phyloP scores from a whole-genome alignment of 2,329 filamentous ascomycete species.

The Penicillium sp. region DNA sequence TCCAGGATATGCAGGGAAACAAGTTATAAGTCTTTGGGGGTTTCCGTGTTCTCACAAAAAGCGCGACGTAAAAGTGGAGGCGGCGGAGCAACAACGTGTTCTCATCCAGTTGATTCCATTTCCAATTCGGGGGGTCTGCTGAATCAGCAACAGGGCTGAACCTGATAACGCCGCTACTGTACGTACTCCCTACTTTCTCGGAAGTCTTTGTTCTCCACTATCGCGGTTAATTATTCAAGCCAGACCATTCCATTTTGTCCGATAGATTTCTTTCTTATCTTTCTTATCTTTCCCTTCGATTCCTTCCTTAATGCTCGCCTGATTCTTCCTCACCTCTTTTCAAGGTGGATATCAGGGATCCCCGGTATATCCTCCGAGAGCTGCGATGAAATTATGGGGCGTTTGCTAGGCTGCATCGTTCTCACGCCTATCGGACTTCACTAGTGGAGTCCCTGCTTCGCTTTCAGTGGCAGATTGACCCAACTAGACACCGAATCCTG shows the following conservation, averaged over 20 bases:
- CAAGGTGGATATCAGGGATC: constrained; percentile 6
- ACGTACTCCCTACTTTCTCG: background rate
- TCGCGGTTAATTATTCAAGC: background rate
- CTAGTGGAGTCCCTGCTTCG: constrained; percentile 11
- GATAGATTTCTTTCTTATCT: background rate
- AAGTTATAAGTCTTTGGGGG: constrained; percentile 2
- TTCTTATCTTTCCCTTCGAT: background rate
- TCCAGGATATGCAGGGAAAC: constrained; percentile 12
- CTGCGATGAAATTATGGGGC: constrained; percentile 17
- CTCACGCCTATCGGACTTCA: constrained; percentile 12
- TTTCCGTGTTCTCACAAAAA: background rate
- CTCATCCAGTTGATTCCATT: constrained; percentile 24
- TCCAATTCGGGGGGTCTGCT: constrained; percentile 13
- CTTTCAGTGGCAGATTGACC: constrained; percentile 10
- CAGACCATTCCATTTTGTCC: background rate
- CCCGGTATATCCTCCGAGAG: constrained; percentile 10
- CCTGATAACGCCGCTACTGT: background rate
- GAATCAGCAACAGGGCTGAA: constrained; percentile 28
- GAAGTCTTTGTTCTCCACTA: background rate
- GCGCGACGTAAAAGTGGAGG: constrained; percentile 12
- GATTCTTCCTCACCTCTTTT: background rate
- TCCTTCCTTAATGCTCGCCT: background rate
- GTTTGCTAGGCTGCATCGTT: constrained; percentile 25
- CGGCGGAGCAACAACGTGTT: constrained; percentile 28
- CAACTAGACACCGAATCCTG: constrained; percentile 5